Evolutionary conservation across 2,329 filamentous ascomycete species (phyloP), one percentile per base, ranked within the genome.

Genomic region (Aureobasidium sp.): DNA sequence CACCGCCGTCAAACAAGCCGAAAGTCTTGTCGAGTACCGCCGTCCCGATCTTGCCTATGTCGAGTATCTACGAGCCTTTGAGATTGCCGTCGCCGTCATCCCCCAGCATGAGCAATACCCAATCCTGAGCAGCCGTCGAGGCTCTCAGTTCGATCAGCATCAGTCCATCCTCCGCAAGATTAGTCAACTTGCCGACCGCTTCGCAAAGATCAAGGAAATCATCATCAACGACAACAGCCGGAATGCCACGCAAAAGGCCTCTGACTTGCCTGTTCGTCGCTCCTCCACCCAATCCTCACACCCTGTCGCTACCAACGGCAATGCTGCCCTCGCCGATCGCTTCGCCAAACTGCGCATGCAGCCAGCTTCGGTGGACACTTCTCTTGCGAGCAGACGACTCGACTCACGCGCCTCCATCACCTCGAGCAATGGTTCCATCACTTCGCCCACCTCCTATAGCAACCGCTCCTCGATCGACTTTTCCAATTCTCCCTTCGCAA

Each of bases 11-110:
- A 72, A 68, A 42, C 72, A 72, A 49, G 87, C 89, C 41, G 82
- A 85, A 65, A 83, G 82, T 58, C 78, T 81, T 62, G 68, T 86
- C 63, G 82, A 83, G 64, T 87, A 89, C 74, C 78, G 83, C 29
- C 80, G 85, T 39, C 84, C 86, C 5, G 91, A 94, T 70, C 74
- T 85, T 41, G 92, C 92, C 3, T 87, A 96, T 61, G 84, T 88
- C 66, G 89, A 96, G 64, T 97, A 93, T 70, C 82, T 97, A 63
- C 84, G 87, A 65, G 90, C 92, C 12, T 91, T 84, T 64, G 86
- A 91, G 62, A 88, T 97, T 61, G 83, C 89, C 15, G 81, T 91
- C 56, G 86, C 93, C 62, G 78, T 87, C 45, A 87, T 97, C 29
- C 89, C 90, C 2, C 81, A 80, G 39, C 91, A 96, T 72, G 84